These are phyloP conservation scores for Fusarium mexicanum DNA, from an alignment of 2,329 filamentous ascomycete species.

Conservation along the genomic window DNA sequence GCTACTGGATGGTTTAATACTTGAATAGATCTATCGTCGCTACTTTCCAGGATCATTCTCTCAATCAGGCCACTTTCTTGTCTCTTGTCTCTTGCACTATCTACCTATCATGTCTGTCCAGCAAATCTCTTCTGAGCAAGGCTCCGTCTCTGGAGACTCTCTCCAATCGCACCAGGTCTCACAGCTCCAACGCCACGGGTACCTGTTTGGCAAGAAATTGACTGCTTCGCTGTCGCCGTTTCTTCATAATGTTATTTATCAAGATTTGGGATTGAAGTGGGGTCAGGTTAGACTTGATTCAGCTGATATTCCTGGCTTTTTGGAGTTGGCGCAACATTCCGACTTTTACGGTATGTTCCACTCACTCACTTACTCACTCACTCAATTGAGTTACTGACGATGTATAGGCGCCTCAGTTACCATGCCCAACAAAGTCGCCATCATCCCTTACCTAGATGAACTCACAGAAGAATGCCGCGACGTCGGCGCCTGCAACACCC, in stretches of 20 bases:
- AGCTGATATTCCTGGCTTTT: conserved; percentile 58
- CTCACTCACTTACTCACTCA: not conserved
- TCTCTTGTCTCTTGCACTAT: not conserved
- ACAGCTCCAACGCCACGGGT: conserved; percentile 57
- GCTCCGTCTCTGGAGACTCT: conserved; percentile 35
- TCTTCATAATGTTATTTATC: conserved; percentile 64
- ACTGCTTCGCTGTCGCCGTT: conserved; percentile 64
- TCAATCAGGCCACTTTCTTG: not conserved
- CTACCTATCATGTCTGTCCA: conserved; percentile 33
- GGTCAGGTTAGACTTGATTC: conserved; percentile 64
- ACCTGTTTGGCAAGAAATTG: conserved; percentile 67
- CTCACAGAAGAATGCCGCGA: conserved; percentile 77
- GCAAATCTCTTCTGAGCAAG: not conserved
- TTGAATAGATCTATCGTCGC: conserved; percentile 12
- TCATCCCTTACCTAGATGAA: conserved; percentile 77
- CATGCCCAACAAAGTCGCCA: conserved; percentile 85
- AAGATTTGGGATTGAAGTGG: conserved; percentile 61
- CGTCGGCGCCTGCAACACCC: conserved; percentile 82
- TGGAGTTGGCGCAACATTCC: conserved; percentile 63
- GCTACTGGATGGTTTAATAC: conserved; percentile 23
- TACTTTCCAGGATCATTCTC: not conserved
- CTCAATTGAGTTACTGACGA: not conserved
- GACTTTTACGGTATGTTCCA: conserved; percentile 67
- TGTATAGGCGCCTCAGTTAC: conserved; percentile 73
- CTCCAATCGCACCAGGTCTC: conserved; percentile 36